A percentile compares a stretch with the other conserved stretches of the same genome.
phyloP scores from a whole-genome alignment of 495 filamentous ascomycete genomes.

The Hypoxylon trugodes region DNA sequence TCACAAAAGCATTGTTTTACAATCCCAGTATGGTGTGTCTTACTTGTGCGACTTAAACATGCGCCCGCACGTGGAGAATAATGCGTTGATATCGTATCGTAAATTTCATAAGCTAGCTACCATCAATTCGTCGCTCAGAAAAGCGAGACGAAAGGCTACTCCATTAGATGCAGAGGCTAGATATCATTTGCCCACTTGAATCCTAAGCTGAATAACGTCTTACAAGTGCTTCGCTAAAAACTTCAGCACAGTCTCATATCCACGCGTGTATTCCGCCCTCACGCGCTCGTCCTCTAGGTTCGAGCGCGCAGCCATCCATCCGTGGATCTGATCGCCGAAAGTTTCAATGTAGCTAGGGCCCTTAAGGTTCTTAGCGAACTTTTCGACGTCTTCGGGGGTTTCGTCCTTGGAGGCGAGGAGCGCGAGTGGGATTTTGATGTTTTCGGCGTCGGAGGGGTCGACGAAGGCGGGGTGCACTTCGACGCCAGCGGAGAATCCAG shows the following conservation, averaged over 20 bases:
- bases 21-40: no score
- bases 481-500: conserved; percentile 73
- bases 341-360: conserved; percentile 79
- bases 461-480: conserved; percentile 90
- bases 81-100: no score
- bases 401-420: conserved; percentile 76
- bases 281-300: conserved; percentile 73
- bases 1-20: no score
- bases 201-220: conserved; percentile 34
- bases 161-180: neutral
- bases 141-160: no score
- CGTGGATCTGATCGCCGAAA: conserved; percentile 83
- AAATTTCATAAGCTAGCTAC: no score
- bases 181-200: neutral
- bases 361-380: conserved; percentile 73
- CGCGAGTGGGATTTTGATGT: conserved; percentile 69
- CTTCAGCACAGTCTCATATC: conserved; percentile 75
- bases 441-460: conserved; percentile 75
- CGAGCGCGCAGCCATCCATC: conserved; percentile 86
- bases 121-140: no score
- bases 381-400: conserved; percentile 69
- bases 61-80: no score
- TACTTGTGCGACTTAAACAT: no score
- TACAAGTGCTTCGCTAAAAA: conserved; percentile 81
- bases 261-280: conserved; percentile 78